Evolutionary conservation across 2,329 filamentous ascomycete genomes (phyloP).

Genomic region (Epichloe uncinata): DNA sequence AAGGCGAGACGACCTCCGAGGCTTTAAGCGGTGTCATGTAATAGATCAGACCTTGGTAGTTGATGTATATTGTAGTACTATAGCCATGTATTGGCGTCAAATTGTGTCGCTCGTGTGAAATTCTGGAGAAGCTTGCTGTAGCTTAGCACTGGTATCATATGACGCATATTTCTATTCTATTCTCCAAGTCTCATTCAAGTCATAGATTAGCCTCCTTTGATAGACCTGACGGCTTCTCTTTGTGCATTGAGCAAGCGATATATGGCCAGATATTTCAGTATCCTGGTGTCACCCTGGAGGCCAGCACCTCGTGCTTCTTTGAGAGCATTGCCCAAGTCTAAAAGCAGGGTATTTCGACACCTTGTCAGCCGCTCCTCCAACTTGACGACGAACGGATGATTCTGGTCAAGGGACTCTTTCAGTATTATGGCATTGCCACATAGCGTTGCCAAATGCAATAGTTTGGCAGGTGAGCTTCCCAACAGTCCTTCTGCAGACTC

Average conservation of each 20-base stretch:
- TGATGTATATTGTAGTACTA: slow-evolving; percentile 26
- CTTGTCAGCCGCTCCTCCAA: slow-evolving; percentile 36
- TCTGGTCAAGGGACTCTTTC: slow-evolving; percentile 30
- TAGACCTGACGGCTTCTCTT: slow-evolving; percentile 35
- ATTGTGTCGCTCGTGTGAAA: slow-evolving; percentile 2
- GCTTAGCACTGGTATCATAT: slow-evolving; percentile 18
- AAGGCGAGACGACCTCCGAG: slow-evolving; percentile 40
- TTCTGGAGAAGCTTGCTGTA: neutral
- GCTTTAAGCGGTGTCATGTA: slow-evolving; percentile 43
- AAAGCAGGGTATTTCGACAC: slow-evolving; percentile 42
- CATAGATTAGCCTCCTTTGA: slow-evolving; percentile 25
- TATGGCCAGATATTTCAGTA: slow-evolving; percentile 38
- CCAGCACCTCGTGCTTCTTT: slow-evolving; percentile 32
- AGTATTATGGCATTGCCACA: slow-evolving; percentile 30
- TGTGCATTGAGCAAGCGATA: slow-evolving; percentile 41
- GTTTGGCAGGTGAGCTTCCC: slow-evolving; percentile 33
- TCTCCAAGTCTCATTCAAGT: neutral
- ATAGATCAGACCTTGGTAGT: slow-evolving; percentile 7
- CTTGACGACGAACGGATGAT: slow-evolving; percentile 36
- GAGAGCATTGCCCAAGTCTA: slow-evolving; percentile 39
- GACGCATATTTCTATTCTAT: neutral
- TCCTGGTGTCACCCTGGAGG: slow-evolving; percentile 26
- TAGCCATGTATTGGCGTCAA: slow-evolving; percentile 20
- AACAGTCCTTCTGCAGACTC: slow-evolving; percentile 19
- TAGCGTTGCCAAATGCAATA: slow-evolving; percentile 32